Evolutionary conservation across 768 basidiomycete species (phyloP), one percentile per base, ranked within the genome.

Genomic region (Tylopilus sp.): DNA sequence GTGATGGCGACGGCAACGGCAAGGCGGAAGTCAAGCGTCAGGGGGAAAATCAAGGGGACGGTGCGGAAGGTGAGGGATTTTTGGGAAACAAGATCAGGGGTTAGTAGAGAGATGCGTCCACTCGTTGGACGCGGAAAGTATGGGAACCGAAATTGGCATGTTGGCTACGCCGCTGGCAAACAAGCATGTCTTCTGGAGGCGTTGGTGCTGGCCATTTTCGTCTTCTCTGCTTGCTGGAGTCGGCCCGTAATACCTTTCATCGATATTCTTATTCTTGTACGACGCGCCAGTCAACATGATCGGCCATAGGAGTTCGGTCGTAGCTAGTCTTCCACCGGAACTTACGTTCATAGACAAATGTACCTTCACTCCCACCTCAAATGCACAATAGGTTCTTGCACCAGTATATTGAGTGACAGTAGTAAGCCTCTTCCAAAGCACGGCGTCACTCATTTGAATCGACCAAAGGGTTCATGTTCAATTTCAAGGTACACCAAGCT

Each of bases 61-160:
- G 71, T 10, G 69, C 59, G 0, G 68, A 69, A 30, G 68, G 70
- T 13, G 70, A 70, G 19, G 68, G 65, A 9, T 70, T 64, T 33
- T 52, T 65, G 50, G 54, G 63, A 6, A 67, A 50, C n/a, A 71
- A 61, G 43, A 50, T 66, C 9, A 56, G 51, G 30, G 58, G 54
- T n/a, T 69, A 46, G 40, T 6, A n/a, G 13, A 13, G n/a, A 0
- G 44, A 41, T 10, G 17, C 12, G 5, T 31, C 41, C 10, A 25
- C 42, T 14, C 44, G 44, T 30, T 21, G 26, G 29, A 30, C n/a
- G 28, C 10, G 26, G 40, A 25, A 41, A 13, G 24, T 41, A 24
- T 24, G 40, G 17, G 40, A 5, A 13, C 19, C 19, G 11, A 21
- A 5, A 5, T n/a, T n/a, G n/a, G n/a, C n/a, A n/a, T n/a, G n/a